Conservation (phyloP, 257 asterid genomes). For the Craterostigma plantagineum region DNA sequence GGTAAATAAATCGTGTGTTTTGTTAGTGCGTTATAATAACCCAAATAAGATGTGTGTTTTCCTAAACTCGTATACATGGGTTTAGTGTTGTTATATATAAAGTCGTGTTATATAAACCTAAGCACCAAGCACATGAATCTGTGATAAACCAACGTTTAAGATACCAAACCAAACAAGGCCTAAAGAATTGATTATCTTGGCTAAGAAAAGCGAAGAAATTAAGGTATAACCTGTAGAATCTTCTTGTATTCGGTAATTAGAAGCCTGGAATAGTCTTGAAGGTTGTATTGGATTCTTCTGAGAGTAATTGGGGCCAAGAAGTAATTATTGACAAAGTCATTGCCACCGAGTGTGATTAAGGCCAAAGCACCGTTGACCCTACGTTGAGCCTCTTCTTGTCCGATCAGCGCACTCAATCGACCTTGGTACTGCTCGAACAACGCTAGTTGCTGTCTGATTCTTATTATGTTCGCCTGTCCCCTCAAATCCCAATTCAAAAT, state of each 20-base stretch:
- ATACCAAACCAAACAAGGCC: too few species aligned
- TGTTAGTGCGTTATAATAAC: too few species aligned
- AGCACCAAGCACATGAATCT: too few species aligned
- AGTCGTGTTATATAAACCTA: too few species aligned
- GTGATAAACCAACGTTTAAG: too few species aligned
- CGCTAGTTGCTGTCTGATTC: slow-evolving; percentile 36
- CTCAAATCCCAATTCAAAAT: too few species aligned
- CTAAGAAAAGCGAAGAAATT: neutral
- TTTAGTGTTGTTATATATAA: too few species aligned
- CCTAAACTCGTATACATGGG: too few species aligned
- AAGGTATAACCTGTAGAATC: slow-evolving; percentile 38
- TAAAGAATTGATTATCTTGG: too few species aligned
- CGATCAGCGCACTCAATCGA: slow-evolving; percentile 25
- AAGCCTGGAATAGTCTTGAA: slow-evolving; percentile 29
- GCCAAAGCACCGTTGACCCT: slow-evolving; percentile 35
- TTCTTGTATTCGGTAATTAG: slow-evolving; percentile 52
- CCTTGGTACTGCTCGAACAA: slow-evolving; percentile 41
- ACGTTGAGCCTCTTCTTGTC: slow-evolving; percentile 19
- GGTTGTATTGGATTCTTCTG: slow-evolving; percentile 43
- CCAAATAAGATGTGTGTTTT: too few species aligned
- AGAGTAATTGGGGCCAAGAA: slow-evolving; percentile 46
- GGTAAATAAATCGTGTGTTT: too few species aligned
- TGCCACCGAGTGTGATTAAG: slow-evolving; percentile 68
- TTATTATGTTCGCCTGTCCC: slow-evolving; percentile 51
- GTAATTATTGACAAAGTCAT: slow-evolving; percentile 84